These are phyloP conservation scores for Trichoderma sp. DNA, from an alignment of 2,329 filamentous ascomycete species.

Conservation along the genomic window DNA sequence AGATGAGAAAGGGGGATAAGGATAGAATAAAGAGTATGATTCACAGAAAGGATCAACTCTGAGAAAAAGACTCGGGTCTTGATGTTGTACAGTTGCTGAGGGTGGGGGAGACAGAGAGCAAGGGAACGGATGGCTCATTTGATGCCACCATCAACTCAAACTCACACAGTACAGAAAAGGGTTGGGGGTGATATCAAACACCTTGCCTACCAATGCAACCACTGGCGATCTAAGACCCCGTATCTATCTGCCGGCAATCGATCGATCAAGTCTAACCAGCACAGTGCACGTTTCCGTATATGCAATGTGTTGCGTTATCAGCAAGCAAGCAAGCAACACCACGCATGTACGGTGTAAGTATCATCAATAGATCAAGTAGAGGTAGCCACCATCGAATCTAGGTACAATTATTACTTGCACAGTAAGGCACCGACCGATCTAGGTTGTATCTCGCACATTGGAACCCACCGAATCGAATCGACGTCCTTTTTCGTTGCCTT, in stretches of 20 bases:
- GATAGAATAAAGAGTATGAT: background rate
- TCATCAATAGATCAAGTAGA: background rate
- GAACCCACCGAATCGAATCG: background rate
- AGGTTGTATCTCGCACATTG: background rate
- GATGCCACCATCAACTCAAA: background rate
- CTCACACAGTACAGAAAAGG: background rate
- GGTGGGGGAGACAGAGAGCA: background rate
- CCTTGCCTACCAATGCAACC: background rate
- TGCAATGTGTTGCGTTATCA: background rate
- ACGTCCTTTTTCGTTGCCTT: background rate
- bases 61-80: background rate
- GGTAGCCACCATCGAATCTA: background rate
- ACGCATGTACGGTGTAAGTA: background rate
- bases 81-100: background rate
- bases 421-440: background rate
- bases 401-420: background rate
- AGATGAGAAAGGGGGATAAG: background rate
- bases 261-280: background rate
- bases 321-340: background rate
- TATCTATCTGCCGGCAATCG: constrained; percentile 3
- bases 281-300: background rate
- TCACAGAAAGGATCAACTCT: background rate
- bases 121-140: background rate
- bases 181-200: background rate
- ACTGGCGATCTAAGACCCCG: background rate